Evolutionary conservation across 495 filamentous ascomycete species (phyloP), one percentile per base, ranked within the genome.

Genomic region (Tuber indicum): DNA sequence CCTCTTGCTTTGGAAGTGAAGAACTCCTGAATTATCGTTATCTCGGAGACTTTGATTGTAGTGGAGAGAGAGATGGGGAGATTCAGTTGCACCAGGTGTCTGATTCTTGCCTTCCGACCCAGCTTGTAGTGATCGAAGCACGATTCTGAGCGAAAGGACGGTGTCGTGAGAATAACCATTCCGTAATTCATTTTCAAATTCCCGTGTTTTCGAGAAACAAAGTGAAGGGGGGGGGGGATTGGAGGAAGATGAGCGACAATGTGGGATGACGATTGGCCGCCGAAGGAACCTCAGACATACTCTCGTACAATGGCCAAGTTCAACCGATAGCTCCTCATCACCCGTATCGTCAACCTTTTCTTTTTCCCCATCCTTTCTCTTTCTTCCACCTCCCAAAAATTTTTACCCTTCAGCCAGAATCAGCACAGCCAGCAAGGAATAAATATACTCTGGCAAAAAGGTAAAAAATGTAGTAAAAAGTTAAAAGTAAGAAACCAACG

Each of bases 281-380:
- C 58, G 3, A 66, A 32, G n/a, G 52, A 23, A 58, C 14, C 52
- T 12, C n/a, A 32, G 26, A 49, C 26, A 70, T 70, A 79, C 0
- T 32, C 32, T 32, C 32, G 32, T 74, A 77, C 76, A 58, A 66
- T 75, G 75, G 62, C 78, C 76, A 66, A 66, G 58, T 36, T 36
- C 26, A 66, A 19, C 45, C 45, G 17, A 14, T 19, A 47, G 12
- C 32, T 19, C 14, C 14, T 26, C 58, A 66, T 16, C 58, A 36
- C 32, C 36, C 26, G 58, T 66, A 66, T 66, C 58, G 26, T 32
- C 58, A 36, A 66, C n/a, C n/a, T 19, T 66, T 66, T 66, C 21
- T 17, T 32, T 32, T 36, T 66, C 5, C 7, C 5, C 6, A 16
- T 66, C 3, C 14, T 32, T 32, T 32, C 32, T 32, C 32, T 14